Evolutionary conservation across 495 filamentous ascomycete species (phyloP), one percentile per base, ranked within the genome.

Genomic region (Penicillium salamii): DNA sequence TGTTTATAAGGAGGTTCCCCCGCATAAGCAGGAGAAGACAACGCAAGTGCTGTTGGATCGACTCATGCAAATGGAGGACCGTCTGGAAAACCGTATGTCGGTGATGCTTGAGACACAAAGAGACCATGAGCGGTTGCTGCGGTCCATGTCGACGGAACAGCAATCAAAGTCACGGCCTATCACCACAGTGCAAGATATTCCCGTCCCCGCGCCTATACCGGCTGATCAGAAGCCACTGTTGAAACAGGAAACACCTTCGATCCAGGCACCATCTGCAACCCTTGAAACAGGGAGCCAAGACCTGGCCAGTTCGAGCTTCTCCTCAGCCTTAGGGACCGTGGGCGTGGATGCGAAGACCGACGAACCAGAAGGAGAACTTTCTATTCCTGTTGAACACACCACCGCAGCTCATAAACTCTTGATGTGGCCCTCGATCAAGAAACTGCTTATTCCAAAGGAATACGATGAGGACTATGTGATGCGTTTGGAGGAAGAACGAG

Each of bases 371-470:
- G 80, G 78, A 37, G 76, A 78, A 21, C 74, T 83, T n/a, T 80
- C 81, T 3, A 87, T 95, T 39, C 86, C 86, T 0, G 74, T 80
- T 5, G 86, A 90, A 31, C 90, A 96, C 59, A 89, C 87, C 2
- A 95, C 89, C 0, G 81, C 87, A 20, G 89, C 90, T 1, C 87
- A 90, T 32, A 80, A 87, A 44, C 68, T 95, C 12, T 72, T 91
- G n/a, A 77, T 81, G 42, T 90, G 85, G 84, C 77, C 74, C 0
- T 78, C 82, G 0, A 89, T 91, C 31, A 67, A 77, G 36, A 66
- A 66, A 5, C 63, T 90, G 40, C 70, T 86, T 6, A 52, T 62
- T 23, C 65, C 47, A 57, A 72, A 56, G 67, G 63, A 58, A 58
- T 81, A 73, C 23, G 67, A 75, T 31, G 68, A 76, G 31, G 79